Base-by-base conservation (phyloP, 768 basidiomycete genomes). In the Hygrophoropsis aurantiaca region DNA sequence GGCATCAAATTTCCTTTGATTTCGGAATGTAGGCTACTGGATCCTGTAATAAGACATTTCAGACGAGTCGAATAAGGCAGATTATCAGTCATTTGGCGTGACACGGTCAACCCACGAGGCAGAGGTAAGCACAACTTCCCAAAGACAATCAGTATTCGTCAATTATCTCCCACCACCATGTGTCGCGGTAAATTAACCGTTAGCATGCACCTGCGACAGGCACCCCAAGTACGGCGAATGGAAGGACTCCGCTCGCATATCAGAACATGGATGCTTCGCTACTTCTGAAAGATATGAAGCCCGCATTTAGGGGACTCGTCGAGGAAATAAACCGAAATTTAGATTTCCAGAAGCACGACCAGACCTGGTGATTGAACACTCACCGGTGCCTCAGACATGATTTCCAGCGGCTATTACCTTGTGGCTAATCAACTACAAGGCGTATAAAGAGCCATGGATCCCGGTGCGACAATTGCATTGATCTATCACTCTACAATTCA, bases 81-180 rank as follows among this genome's bases (percentile, higher is more conserved):
- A 30, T 13, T 30, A 30, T 30, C 27, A 30, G 27, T 30, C 27
- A 30, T 30, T 30, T 30, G 6, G 6, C 13, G 42, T 42, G 41
- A 50, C 47, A 40, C 40, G 44, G 23, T 48, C 39, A 47, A 30
- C 38, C 52, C 61, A 58, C 54, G 60, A 60, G 61, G 58, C 34
- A 42, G 18, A 40, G 39, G 49, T 2, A 33, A 33, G 19, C 42
- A 43, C 21, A 15, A 30, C 42, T 44, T 49, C 47, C 40, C 49
- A 47, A 49, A 40, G 33, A 46, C 45, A 46, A 39, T 39, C 42
- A 25, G 51, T 25, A 58, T 47, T 38, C 54, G 49, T 52, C 50
- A 59, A 23, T 13, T 45, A 41, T 43, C 52, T 53, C 53, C 53
- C 61, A 56, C 58, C 34, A 30, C 7, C 27, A 30, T 30, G 27